A percentile compares a stretch with the other conserved stretches of the same genome.
These are phyloP conservation scores for Epichloe sibirici DNA, from an alignment of 2,329 filamentous ascomycete species.

Conservation along the genomic window DNA sequence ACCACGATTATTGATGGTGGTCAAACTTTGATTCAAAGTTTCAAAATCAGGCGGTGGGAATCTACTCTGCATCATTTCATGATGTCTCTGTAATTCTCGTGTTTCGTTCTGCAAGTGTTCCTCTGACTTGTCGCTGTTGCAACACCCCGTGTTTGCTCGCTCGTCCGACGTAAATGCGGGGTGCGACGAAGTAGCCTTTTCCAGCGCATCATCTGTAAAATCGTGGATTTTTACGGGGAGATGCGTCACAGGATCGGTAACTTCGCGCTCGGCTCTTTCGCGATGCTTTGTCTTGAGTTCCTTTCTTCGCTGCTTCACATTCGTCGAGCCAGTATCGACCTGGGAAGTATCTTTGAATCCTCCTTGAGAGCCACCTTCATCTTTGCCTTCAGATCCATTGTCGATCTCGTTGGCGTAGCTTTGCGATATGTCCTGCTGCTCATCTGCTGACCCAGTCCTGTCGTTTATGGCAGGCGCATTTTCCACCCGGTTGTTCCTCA, in stretches of 20 bases:
- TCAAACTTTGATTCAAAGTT: slow-evolving; percentile 22
- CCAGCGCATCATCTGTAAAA: slow-evolving; percentile 50
- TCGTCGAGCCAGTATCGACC: slow-evolving; percentile 22
- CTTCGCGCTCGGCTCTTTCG: slow-evolving; percentile 41
- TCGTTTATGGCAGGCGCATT: slow-evolving; percentile 2
- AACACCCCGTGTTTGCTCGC: slow-evolving; percentile 25
- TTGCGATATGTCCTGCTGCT: not conserved
- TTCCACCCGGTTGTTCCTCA: slow-evolving; percentile 18
- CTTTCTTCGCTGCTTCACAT: slow-evolving; percentile 36
- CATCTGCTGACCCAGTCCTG: not conserved
- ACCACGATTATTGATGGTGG: slow-evolving; percentile 19
- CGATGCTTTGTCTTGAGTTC: slow-evolving; percentile 32
- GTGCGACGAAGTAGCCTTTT: slow-evolving; percentile 19
- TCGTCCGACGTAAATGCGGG: slow-evolving; percentile 24
- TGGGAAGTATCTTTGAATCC: slow-evolving; percentile 23
- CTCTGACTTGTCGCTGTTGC: slow-evolving; percentile 26
- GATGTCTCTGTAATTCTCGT: slow-evolving; percentile 22
- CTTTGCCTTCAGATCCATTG: slow-evolving; percentile 7
- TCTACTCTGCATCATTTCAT: slow-evolving; percentile 29
- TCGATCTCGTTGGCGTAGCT: slow-evolving; percentile 1
- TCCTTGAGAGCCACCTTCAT: slow-evolving; percentile 9
- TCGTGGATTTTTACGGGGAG: slow-evolving; percentile 57
- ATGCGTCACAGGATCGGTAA: slow-evolving; percentile 63
- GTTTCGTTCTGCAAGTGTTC: slow-evolving; percentile 26
- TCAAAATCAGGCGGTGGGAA: slow-evolving; percentile 39